Evolutionary conservation across 148 eudicot genomes (phyloP), one percentile per base, ranked within the genome.

Genomic region (Rhododendron kiyosumense): DNA sequence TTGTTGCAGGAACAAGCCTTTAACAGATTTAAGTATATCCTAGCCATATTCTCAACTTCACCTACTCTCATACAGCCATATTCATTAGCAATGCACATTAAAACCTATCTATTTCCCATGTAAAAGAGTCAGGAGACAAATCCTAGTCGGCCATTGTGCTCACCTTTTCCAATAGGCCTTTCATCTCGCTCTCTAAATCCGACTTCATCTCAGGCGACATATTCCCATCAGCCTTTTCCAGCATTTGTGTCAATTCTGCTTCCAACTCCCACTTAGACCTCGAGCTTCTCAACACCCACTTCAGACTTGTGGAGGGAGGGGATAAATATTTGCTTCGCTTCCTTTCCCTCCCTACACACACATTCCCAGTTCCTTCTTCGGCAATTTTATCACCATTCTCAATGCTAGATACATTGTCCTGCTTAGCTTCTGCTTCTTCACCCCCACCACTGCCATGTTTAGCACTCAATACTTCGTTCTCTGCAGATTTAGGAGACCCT

Each of bases 131-230:
- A 7, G n/a, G 65, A 59, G 26, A 20, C 22, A 20, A 59, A 59
- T 22, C 65, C n/a, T 6, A 59, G 65, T 59, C n/a, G 9, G 65
- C 9, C 65, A 59, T 22, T 59, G 65, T 20, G 65, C n/a, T 20
- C 65, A 59, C 65, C 91, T 87, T 90, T 78, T 92, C 90, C 86
- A 90, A 82, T 0, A 92, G 90, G 43, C 59, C 86, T 84, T 90
- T 88, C 73, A 88, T 84, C 69, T 89, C 91, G n/a, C 77, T 83
- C 89, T 90, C 89, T 87, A 92, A 54, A 48, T 78, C 85, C 0
- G 84, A 84, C 67, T 90, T 91, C 63, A 87, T 71, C 85, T 91
- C 93, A 6, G 74, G 36, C 9, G 91, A 87, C 88, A 90, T 87
- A 61, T 85, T 88, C 15, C 90, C 92, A 74, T 84, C 89, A 45